Evolutionary conservation across 1,139 yeast species (phyloP), one percentile per base, ranked within the genome.

Genomic region (Yamadazyma oceani): DNA sequence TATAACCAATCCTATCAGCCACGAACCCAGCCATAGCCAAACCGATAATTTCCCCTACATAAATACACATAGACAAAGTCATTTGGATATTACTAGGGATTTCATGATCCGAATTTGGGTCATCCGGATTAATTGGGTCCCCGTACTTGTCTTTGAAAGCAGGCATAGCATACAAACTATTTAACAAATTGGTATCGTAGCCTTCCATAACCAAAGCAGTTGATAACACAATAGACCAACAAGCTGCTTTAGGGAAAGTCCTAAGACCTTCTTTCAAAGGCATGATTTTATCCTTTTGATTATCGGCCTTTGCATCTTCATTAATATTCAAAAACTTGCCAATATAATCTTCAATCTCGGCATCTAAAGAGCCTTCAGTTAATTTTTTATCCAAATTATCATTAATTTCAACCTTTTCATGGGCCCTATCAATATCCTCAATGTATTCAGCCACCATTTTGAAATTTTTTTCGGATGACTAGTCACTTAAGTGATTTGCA

Each of bases 51-150:
- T 69, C 72, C 46, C 79, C 78, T 38, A 65, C 63, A 36, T 69
- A 59, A 24, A 62, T 62, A 37, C 69, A 64, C 75, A 72, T 69
- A 15, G 66, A 55, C 40, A 75, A 57, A 15, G 66, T 67, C 19
- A 73, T 73, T 55, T 75, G 80, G 71, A 75, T 71, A 33, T 60
- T 56, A 14, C 77, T 69, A 9, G 75, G 63, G 17, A 75, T 53
- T 46, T 69, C 64, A 44, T 64, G 69, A 12, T 51, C 49, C 15
- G 60, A 62, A 14, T 46, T 43, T 1, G 55, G 54, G 41, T 51
- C 57, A 41, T 49, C 55, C 10, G 30, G 31, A 22, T 39, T 45
- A 11, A 43, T 40, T 8, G 38, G 28, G 28, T 49, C 48, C 37
- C 75, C 75, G 42, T 57, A 69, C 45, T 62, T 64, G 35, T 47